phyloP scores from a whole-genome alignment of 345 rosid species.

The Populus ilicifolia region DNA sequence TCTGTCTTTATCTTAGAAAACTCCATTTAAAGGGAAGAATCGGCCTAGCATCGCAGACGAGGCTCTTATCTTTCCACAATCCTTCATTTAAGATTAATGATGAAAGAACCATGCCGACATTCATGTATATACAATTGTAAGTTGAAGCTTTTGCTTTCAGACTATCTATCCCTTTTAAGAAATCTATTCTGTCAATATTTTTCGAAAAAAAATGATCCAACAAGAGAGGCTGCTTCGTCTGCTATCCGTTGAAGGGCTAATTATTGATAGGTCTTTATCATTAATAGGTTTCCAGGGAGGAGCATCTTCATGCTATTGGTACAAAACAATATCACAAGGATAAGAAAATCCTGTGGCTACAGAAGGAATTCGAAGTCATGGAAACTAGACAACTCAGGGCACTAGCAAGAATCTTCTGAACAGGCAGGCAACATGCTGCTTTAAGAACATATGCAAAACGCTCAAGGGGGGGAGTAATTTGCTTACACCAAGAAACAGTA shows the following conservation, averaged over 20 bases:
- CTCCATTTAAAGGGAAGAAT: background rate
- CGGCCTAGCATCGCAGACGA: background rate
- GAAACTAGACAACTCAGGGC: background rate
- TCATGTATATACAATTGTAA: background rate
- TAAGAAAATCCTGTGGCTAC: background rate
- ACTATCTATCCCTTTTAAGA: background rate
- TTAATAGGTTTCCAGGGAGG: background rate
- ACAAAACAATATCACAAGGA: background rate
- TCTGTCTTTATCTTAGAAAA: background rate
- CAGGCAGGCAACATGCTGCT: background rate
- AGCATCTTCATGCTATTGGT: background rate
- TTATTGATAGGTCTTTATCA: background rate
- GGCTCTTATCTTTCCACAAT: background rate
- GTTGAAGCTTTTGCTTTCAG: background rate
- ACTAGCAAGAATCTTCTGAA: background rate
- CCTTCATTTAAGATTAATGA: background rate
- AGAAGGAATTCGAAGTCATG: background rate
- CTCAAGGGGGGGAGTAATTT: too few species aligned
- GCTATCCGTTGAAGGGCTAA: background rate
- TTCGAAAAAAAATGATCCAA: background rate
- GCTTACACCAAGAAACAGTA: too few species aligned
- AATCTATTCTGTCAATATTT: background rate
- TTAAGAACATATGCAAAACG: background rate
- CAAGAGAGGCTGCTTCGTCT: background rate
- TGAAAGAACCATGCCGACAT: background rate